phyloP scores from a whole-genome alignment of 116 monocot species.

The Zostera marina region DNA sequence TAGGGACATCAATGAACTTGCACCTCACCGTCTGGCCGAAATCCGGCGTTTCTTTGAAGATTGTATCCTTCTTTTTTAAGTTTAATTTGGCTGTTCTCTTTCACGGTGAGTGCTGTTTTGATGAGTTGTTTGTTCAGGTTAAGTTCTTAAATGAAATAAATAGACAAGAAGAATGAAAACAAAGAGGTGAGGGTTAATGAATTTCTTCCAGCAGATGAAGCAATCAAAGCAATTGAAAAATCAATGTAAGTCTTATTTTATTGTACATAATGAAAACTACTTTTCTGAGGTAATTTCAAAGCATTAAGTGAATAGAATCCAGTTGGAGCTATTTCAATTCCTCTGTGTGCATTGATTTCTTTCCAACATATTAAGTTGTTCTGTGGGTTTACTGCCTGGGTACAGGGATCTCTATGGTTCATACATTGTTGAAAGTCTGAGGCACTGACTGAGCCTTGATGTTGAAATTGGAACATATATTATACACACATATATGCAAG shows the following conservation, averaged over 20 bases:
- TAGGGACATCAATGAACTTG: constrained; percentile 60
- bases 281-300: too few relatives aligned
- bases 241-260: constrained; percentile 46
- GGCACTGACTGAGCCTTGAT: neutral
- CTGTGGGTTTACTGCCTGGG: neutral
- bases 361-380: neutral
- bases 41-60: constrained; percentile 90
- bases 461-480: neutral
- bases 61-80: constrained; percentile 40
- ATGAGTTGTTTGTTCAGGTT: neutral
- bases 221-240: constrained; percentile 56
- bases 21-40: constrained; percentile 70
- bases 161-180: constrained; percentile 90
- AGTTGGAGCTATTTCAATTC: too few relatives aligned
- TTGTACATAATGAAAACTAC: too few relatives aligned
- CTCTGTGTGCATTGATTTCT: too few relatives aligned
- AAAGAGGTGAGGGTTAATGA: constrained; percentile 78
- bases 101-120: neutral
- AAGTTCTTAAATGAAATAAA: neutral
- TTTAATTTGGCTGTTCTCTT: neutral
- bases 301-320: too few relatives aligned
- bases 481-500: too few relatives aligned
- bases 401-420: neutral
- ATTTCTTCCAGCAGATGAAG: constrained; percentile 64
- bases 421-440: neutral